Percentiles rank a stretch among this genome's conserved stretches.
Evolutionary conservation across 345 rosid species (phyloP).

Genomic region (Corchorus olitorius): DNA sequence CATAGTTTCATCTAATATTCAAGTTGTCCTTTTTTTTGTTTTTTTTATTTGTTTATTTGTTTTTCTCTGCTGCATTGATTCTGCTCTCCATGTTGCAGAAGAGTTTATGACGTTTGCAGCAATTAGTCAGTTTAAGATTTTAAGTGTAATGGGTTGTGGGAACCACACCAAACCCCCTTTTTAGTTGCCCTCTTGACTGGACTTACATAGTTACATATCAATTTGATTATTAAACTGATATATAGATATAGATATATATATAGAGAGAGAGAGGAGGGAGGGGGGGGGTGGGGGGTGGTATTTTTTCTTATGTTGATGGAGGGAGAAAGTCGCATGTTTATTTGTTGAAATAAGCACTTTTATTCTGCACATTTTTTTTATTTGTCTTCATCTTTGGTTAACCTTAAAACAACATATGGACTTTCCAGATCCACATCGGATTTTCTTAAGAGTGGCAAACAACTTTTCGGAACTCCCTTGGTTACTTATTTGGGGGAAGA

Average conservation of each 20-base stretch:
- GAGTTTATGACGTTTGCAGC: background rate
- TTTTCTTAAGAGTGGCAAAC: constrained; percentile 41
- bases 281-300: background rate
- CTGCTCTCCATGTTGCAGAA: background rate
- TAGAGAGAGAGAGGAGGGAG: no score
- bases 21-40: background rate
- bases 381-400: constrained; percentile 1
- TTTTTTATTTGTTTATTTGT: background rate
- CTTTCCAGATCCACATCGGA: constrained; percentile 47
- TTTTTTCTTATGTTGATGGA: background rate
- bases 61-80: background rate
- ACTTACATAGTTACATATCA: background rate
- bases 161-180: background rate
- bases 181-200: no score
- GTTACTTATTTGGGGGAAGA: constrained; percentile 59
- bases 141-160: background rate
- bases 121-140: no score
- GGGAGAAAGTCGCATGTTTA: background rate
- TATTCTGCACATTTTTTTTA: background rate
- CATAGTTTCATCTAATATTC: background rate
- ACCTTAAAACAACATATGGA: background rate
- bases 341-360: constrained; percentile 10
- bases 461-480: constrained; percentile 73
- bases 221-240: background rate
- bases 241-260: background rate